Conservation (phyloP, 768 basidiomycete genomes). For the Auricularia cornea region DNA sequence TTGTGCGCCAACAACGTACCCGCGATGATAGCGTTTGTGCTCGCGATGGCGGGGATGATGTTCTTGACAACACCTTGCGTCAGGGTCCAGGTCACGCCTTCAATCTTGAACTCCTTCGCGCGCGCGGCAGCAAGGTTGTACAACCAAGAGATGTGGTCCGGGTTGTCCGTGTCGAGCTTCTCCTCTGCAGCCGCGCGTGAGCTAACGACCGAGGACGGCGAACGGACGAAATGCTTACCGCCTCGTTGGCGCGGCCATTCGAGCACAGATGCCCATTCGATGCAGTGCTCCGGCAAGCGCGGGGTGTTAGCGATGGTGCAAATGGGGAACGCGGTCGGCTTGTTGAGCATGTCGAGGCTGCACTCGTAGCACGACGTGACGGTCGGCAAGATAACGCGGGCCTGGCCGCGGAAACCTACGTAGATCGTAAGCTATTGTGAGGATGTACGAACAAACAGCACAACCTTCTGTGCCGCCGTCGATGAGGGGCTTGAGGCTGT, state of each 20-base stretch:
- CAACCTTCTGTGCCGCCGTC: conserved; percentile 97
- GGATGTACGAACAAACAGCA: background rate
- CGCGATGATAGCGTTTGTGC: conserved; percentile 96
- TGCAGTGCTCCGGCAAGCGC: conserved; percentile 95
- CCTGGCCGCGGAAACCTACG: conserved; percentile 95
- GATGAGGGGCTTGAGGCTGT: conserved; percentile 92
- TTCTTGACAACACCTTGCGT: conserved; percentile 99
- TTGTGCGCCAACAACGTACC: too few species aligned
- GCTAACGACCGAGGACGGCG: background rate
- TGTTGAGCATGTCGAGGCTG: conserved; percentile 96
- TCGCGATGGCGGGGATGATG: conserved; percentile 97
- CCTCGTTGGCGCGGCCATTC: conserved; percentile 95
- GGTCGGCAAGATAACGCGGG: conserved; percentile 91
- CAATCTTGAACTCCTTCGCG: conserved; percentile 92
- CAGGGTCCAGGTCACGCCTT: conserved; percentile 95
- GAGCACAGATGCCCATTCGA: conserved; percentile 98
- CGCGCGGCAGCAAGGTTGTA: conserved; percentile 72
- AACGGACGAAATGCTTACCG: conserved; percentile 41
- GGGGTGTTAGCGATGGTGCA: conserved; percentile 99
- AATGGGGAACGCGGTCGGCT: conserved; percentile 93
- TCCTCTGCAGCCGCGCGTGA: conserved; percentile 48
- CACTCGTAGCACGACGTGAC: conserved; percentile 97
- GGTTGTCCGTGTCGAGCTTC: conserved; percentile 95
- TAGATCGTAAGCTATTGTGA: background rate
- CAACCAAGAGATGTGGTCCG: conserved; percentile 93